Conservation (phyloP, 1,284 basidiomycete species). For the Butyriboletus appendiculatus region DNA sequence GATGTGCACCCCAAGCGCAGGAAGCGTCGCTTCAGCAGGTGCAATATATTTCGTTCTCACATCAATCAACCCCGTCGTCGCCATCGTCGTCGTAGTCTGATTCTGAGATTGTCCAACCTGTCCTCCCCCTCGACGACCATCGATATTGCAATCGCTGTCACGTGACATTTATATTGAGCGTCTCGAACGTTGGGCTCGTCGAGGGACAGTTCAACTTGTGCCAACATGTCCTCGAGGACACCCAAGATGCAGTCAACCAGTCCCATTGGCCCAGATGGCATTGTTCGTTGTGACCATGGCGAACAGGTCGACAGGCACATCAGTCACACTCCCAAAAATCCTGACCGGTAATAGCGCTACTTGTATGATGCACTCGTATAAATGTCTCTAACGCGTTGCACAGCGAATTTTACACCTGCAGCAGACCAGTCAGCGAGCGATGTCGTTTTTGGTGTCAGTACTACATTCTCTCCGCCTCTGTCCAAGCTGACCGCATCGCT, state of each 20-base stretch:
- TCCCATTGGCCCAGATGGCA: constrained; percentile 27
- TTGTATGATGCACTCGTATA: background rate
- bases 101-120: background rate
- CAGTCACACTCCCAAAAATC: constrained; percentile 33
- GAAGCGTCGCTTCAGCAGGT: constrained; percentile 48
- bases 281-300: constrained; percentile 34
- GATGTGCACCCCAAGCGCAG: constrained; percentile 68
- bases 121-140: background rate
- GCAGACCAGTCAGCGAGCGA: constrained; percentile 18
- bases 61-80: constrained; percentile 27
- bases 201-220: background rate
- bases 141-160: constrained; percentile 1
- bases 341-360: constrained; percentile 34
- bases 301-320: constrained; percentile 23
- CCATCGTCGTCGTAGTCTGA: constrained; percentile 2
- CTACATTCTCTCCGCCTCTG: background rate
- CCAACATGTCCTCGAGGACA: constrained; percentile 14
- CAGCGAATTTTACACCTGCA: constrained; percentile 39
- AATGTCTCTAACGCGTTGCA: background rate
- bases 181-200: background rate
- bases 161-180: constrained; percentile 14
- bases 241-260: constrained; percentile 12
- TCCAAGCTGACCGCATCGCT: background rate
- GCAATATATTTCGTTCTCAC: constrained; percentile 48
- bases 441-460: constrained; percentile 42